phyloP scores from a whole-genome alignment of 2,329 filamentous ascomycete genomes.

The Aspergillus alliaceus region DNA sequence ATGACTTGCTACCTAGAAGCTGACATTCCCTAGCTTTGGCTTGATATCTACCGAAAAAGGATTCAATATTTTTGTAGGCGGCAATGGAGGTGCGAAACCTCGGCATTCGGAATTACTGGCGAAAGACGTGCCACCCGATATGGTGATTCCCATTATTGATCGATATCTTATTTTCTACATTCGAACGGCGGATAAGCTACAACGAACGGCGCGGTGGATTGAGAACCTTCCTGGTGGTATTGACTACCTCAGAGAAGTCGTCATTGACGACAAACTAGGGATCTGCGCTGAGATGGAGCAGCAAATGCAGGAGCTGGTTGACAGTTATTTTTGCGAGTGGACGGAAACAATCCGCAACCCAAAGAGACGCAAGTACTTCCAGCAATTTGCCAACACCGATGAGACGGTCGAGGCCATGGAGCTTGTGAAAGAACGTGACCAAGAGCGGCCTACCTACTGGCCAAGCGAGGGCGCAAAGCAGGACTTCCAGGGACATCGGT shows the following conservation, averaged over 20 bases:
- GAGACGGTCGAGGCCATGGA: constrained; percentile 72
- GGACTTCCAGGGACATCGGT: constrained; percentile 69
- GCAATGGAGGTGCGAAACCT: constrained; percentile 85
- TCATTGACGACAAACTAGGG: constrained; percentile 81
- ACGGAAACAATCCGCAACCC: constrained; percentile 75
- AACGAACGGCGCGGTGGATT: constrained; percentile 85
- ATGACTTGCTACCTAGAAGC: neutral
- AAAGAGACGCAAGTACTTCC: constrained; percentile 67
- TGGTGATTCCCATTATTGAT: constrained; percentile 81
- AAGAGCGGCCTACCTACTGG: constrained; percentile 76
- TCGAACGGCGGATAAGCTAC: constrained; percentile 84
- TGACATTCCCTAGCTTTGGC: constrained; percentile 62
- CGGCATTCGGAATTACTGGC: constrained; percentile 79
- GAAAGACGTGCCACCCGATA: constrained; percentile 79
- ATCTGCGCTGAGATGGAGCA: constrained; percentile 80
- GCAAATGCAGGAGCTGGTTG: constrained; percentile 84
- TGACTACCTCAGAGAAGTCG: constrained; percentile 76
- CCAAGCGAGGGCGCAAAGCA: constrained; percentile 64
- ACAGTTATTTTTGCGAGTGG: constrained; percentile 89
- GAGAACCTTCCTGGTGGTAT: constrained; percentile 82
- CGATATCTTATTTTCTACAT: constrained; percentile 94
- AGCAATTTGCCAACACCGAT: constrained; percentile 79
- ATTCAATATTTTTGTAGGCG: constrained; percentile 88
- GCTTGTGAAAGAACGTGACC: constrained; percentile 68
- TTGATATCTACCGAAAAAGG: constrained; percentile 90